phyloP scores from a whole-genome alignment of 208 protist genomes.

The Leishmania martiniquensis region DNA sequence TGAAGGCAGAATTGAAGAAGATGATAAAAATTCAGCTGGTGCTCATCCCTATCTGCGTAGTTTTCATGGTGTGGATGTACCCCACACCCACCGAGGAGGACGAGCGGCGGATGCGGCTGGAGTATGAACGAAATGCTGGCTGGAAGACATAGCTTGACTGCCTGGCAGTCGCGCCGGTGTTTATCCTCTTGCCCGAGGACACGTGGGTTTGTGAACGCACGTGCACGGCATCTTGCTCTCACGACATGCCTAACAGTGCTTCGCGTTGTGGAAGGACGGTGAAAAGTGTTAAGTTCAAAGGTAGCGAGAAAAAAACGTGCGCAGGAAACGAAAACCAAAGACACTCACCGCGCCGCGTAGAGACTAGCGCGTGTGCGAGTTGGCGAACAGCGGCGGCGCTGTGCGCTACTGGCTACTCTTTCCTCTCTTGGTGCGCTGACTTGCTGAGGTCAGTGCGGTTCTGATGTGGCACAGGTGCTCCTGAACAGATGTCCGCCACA shows the following conservation, averaged over 20 bases:
- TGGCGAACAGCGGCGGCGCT: no score
- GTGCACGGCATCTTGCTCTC: no score
- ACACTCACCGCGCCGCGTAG: not conserved
- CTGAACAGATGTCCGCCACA: no score
- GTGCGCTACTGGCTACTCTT: no score
- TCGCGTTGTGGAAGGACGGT: no score
- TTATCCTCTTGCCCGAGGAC: not conserved
- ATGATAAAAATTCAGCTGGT: slow-evolving; percentile 83
- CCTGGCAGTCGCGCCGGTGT: not conserved
- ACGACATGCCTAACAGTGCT: no score
- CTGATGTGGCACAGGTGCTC: no score
- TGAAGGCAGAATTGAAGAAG: slow-evolving; percentile 78
- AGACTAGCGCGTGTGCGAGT: not conserved
- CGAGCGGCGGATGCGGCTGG: slow-evolving; percentile 65
- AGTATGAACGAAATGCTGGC: slow-evolving; percentile 84
- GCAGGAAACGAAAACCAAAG: no score
- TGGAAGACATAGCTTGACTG: slow-evolving; percentile 80
- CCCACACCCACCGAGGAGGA: slow-evolving; percentile 67
- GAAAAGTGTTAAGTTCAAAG: not conserved
- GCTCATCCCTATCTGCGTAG: slow-evolving; percentile 63
- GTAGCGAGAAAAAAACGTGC: not conserved
- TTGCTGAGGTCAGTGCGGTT: no score
- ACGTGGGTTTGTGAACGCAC: not conserved
- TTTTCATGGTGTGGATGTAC: slow-evolving; percentile 69
- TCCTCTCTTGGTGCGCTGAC: no score